Evolutionary conservation across 2,329 filamentous ascomycete species (phyloP).

Genomic region (Leptoxyphium fumago): DNA sequence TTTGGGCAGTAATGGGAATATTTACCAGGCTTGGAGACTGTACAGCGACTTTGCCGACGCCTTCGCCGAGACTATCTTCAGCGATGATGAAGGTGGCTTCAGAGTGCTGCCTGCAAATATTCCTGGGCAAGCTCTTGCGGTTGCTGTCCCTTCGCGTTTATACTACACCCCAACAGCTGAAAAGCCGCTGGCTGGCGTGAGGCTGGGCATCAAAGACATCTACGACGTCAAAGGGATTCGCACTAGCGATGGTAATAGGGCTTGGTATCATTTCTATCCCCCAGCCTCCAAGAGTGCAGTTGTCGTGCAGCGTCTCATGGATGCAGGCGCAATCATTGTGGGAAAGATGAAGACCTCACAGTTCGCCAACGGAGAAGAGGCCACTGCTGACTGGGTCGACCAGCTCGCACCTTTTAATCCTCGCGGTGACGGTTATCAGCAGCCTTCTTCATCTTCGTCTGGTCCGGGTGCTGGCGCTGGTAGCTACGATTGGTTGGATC

Average conservation of each 20-base stretch:
- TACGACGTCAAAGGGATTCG: slow-evolving; percentile 43
- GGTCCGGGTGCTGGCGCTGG: slow-evolving; percentile 31
- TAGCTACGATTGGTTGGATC: slow-evolving; percentile 35
- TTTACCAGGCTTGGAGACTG: slow-evolving; percentile 35
- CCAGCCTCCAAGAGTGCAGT: slow-evolving; percentile 32
- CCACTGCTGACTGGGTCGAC: slow-evolving; percentile 38
- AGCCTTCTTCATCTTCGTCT: slow-evolving; percentile 33
- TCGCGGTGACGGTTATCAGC: slow-evolving; percentile 31
- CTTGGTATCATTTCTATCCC: slow-evolving; percentile 41
- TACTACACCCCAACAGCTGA: slow-evolving; percentile 39
- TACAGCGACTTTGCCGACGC: slow-evolving; percentile 36
- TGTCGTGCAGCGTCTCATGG: slow-evolving; percentile 40
- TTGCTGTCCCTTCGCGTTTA: slow-evolving; percentile 44
- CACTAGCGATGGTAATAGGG: slow-evolving; percentile 42
- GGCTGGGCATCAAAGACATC: slow-evolving; percentile 50
- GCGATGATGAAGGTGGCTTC: slow-evolving; percentile 25
- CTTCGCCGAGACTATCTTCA: slow-evolving; percentile 34
- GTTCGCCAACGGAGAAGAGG: slow-evolving; percentile 30
- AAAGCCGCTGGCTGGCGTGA: slow-evolving; percentile 46
- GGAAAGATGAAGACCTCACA: slow-evolving; percentile 33
- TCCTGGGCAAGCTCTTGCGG: slow-evolving; percentile 27
- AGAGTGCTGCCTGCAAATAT: slow-evolving; percentile 31
- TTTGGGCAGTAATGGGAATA: slow-evolving; percentile 28
- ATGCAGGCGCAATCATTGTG: slow-evolving; percentile 41
- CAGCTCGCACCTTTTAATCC: slow-evolving; percentile 31